Base-by-base conservation (phyloP, 2,329 filamentous ascomycete species). In the Penicillium sp. region DNA sequence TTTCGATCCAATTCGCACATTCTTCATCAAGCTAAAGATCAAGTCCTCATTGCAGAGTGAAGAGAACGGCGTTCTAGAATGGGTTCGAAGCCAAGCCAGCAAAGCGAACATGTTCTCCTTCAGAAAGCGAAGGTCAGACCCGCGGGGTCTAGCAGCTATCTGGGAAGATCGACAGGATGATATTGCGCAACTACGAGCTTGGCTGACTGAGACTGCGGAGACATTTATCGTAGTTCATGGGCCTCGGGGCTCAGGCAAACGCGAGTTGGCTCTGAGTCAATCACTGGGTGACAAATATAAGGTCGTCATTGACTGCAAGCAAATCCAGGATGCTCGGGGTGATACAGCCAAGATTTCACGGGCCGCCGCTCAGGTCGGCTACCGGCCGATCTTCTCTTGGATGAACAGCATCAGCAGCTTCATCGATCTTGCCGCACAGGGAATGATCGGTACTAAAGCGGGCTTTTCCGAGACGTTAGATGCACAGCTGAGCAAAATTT, bases 171-270 rank as follows among this genome's bases (percentile, higher is more conserved):
- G 90, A 16, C 88, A 87, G 59, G 82, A 83, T 36, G 81, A 90
- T 42, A 93, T 97, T 52, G 81, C 89, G 18, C 84, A 91, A 64
- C 80, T 99, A 11, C 83, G 86, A 57, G 85, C 82, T 12, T 95
- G 90, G 89, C 74, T 97, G 7, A 84, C 89, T 64, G 92, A 96
- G 61, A 91, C 87, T 4, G 83, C 86, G 0, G 89, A 93, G 53
- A 97, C 91, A 0, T 96, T 96, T 66, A 90, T 95, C 55, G 88
- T 97, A 8, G 82, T 99, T 0, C 91, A 95, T 64, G 93, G 93
- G 0, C 91, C 93, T 4, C 83, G 90, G 43, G 93, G 92, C 6
- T 95, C 89, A 0, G 93, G 91, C 1, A 96, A 96, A 72, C 85
- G 82, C 55, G 91, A 96, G 59, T 79, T 97, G 11, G 84, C 97